phyloP scores from a whole-genome alignment of 2,329 filamentous ascomycete species.

The Stachybotrys chlorohalonatus region DNA sequence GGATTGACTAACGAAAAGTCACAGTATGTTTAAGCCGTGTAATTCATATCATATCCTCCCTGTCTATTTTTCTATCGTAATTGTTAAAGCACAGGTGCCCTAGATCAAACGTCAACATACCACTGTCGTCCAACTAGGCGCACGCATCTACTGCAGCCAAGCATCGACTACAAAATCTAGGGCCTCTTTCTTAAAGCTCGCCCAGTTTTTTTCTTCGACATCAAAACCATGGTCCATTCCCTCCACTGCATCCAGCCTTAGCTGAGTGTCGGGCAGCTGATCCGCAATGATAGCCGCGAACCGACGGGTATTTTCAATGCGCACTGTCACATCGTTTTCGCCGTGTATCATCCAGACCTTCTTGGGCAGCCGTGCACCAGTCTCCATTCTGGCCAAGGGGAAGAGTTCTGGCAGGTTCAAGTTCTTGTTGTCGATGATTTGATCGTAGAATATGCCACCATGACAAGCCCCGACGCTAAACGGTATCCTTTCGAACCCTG shows the following conservation, averaged over 20 bases:
- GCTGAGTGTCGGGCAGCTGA: conserved; percentile 1
- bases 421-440: conserved; percentile 7
- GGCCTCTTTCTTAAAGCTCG: conserved; percentile 4
- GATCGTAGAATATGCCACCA: conserved; percentile 7
- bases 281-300: conserved; percentile 5
- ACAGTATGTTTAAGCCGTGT: too few species aligned
- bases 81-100: too few species aligned
- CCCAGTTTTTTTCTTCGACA: conserved; percentile 8
- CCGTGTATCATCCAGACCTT: conserved; percentile 11
- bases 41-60: too few species aligned
- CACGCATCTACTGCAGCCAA: conserved; percentile 5
- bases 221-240: conserved; percentile 14
- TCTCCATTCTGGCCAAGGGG: conserved; percentile 8
- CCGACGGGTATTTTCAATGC: conserved; percentile 1
- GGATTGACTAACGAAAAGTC: too few species aligned
- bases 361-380: conserved; percentile 6
- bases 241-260: conserved; percentile 8
- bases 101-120: too few species aligned
- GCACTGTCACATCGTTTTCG: conserved; percentile 7
- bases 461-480: conserved; percentile 5
- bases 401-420: conserved; percentile 2
- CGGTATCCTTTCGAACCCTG: conserved; percentile 3
- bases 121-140: too few species aligned
- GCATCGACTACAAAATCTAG: conserved; percentile 7
- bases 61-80: too few species aligned